Conservation (phyloP, 75 land plant species). For the Picea sitchensis region DNA sequence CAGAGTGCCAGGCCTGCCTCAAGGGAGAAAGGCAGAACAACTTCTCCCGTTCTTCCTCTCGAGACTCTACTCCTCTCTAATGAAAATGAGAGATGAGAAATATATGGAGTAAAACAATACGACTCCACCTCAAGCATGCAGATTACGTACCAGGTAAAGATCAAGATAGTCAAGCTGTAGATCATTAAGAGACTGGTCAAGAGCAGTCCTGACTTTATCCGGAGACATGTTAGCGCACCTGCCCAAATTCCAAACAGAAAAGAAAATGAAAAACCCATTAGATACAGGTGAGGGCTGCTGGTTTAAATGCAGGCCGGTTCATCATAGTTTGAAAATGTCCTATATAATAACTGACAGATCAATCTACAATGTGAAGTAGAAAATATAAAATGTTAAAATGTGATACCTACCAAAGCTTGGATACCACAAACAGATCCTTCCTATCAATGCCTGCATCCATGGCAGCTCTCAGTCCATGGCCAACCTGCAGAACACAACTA, state of each 20-base stretch:
- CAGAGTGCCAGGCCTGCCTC: too few species aligned
- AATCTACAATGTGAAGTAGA: too few species aligned
- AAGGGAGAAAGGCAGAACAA: too few species aligned
- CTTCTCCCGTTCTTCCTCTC: too few species aligned
- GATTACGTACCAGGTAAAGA: slow-evolving; percentile 39
- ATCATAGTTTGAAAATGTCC: background rate
- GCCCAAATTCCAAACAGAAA: background rate
- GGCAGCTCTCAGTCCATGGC: slow-evolving; percentile 30
- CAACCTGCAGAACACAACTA: slow-evolving; percentile 30
- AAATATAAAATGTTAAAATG: too few species aligned
- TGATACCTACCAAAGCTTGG: slow-evolving; percentile 45
- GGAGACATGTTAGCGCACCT: slow-evolving; percentile 49
- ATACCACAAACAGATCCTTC: slow-evolving; percentile 44
- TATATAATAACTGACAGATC: background rate
- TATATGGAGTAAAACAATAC: background rate
- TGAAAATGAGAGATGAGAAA: too few species aligned
- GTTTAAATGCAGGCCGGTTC: too few species aligned
- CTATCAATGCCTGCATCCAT: slow-evolving; percentile 44
- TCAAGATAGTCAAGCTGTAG: slow-evolving; percentile 59
- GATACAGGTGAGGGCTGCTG: too few species aligned
- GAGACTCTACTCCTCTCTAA: too few species aligned
- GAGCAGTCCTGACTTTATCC: slow-evolving; percentile 36
- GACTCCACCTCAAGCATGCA: background rate
- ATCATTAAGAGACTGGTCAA: slow-evolving; percentile 40
- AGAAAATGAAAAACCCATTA: too few species aligned